Base-by-base conservation (phyloP, 176 grass and related monocot species). In the Ananas comosus region DNA sequence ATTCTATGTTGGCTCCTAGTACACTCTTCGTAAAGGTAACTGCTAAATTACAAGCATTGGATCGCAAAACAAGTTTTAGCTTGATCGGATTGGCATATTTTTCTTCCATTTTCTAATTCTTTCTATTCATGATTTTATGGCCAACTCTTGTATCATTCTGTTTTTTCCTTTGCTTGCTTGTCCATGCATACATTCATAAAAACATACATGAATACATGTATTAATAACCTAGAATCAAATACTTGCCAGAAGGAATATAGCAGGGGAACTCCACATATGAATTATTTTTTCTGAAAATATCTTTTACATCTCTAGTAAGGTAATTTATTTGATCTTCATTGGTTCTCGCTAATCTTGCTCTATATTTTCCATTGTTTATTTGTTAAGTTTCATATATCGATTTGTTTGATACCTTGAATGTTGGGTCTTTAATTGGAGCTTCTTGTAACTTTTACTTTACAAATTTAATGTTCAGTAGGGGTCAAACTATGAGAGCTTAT, bases 21-120 rank as follows among this genome's bases (percentile, higher is more conserved):
- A 99, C 95, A 67, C 76, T 99, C 28, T 90, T 99, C 83, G 95
- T 99, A 50, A 99, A 99, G 85, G 87, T 99, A 83, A 65, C 14
- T 1, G 51, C 50, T 50, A 72, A 69, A 13, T 56, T 42, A 51
- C 25, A 12, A 33, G 13, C 2, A 28, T 29, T 16, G 16, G 16
- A 61, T 5, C 16, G 17, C 4, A 18, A 61, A 61, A 61, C 21
- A 61, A 54, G 72, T 64, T 53, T 22, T 50, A 64, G 69, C 73
- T 0, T 19, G 42, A 8, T 42, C 11, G 1, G 54, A 24, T 69
- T 77, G 21, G 0, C 70, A 47, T 49, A 72, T 11, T 71, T 72
- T 18, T 7, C 50, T 48, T 64, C 10, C 66, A 14, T 47, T 16
- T 21, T 64, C 64, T 2, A 3, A 3, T 33, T 13, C 42, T 61